phyloP scores from a whole-genome alignment of 192 early-diverging fungal species.

The Entophlyctis helioformis region DNA sequence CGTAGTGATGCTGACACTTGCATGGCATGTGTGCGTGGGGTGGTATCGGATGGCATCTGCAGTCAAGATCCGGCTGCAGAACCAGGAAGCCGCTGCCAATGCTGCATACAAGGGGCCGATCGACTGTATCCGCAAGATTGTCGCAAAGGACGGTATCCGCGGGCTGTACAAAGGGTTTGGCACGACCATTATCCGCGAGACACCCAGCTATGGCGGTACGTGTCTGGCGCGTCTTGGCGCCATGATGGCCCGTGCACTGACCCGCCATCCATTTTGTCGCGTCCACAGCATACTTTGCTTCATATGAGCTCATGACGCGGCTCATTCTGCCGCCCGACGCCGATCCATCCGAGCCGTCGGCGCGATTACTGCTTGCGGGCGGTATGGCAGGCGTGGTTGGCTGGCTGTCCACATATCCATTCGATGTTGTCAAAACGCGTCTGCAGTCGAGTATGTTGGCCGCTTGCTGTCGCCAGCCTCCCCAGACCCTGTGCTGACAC shows the following conservation, averaged over 20 bases:
- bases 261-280: too few species aligned
- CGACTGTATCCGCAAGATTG: slow-evolving; percentile 26
- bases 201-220: slow-evolving; percentile 26
- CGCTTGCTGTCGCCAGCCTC: too few species aligned
- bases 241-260: too few species aligned
- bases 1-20: background rate
- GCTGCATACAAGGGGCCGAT: slow-evolving; percentile 18
- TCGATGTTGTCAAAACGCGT: slow-evolving; percentile 40
- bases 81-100: slow-evolving; percentile 6
- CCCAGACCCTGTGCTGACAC: too few species aligned
- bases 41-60: background rate
- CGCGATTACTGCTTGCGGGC: slow-evolving; percentile 28
- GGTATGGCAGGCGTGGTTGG: slow-evolving; percentile 31
- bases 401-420: slow-evolving; percentile 34
- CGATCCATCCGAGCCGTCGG: slow-evolving; percentile 13
- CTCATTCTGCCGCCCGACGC: slow-evolving; percentile 16
- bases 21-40: too few species aligned
- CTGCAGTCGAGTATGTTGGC: slow-evolving; percentile 21
- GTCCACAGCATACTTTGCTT: slow-evolving; percentile 31
- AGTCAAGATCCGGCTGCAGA: slow-evolving; percentile 38
- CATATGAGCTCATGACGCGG: slow-evolving; percentile 25
- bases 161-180: slow-evolving; percentile 22
- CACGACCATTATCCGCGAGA: slow-evolving; percentile 29
- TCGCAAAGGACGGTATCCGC: slow-evolving; percentile 13
- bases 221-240: too few species aligned